Conservation (phyloP, 148 eudicot genomes). For the Vaccinium myrtillus region DNA sequence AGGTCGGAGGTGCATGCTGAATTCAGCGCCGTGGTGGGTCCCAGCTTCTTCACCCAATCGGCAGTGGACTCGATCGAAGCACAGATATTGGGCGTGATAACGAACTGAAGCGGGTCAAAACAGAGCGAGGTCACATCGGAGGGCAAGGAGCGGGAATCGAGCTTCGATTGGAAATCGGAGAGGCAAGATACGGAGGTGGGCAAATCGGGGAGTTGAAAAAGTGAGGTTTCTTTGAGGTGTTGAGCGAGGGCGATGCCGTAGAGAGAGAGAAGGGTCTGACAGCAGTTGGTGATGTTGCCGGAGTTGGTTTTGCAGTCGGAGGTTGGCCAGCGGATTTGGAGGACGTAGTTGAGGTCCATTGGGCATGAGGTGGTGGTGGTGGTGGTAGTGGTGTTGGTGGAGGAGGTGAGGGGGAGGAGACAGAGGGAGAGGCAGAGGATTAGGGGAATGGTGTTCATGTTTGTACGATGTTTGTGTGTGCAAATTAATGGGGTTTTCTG, state of each 20-base stretch:
- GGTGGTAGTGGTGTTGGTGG: conserved; percentile 6
- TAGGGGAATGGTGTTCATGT: neutral
- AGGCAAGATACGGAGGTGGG: conserved; percentile 56
- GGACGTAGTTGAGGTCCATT: conserved; percentile 42
- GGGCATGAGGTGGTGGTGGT: conserved; percentile 40
- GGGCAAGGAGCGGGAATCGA: conserved; percentile 41
- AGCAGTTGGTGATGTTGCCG: conserved; percentile 31
- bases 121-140: conserved; percentile 44
- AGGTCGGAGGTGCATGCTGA: conserved; percentile 46
- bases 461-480: neutral
- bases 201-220: conserved; percentile 49
- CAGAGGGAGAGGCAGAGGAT: conserved; percentile 5
- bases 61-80: conserved; percentile 51
- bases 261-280: conserved; percentile 64
- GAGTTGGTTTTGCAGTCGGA: conserved; percentile 32
- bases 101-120: conserved; percentile 60
- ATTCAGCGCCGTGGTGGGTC: conserved; percentile 42
- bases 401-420: neutral
- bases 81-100: conserved; percentile 42
- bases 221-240: conserved; percentile 47
- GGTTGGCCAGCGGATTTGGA: conserved; percentile 45
- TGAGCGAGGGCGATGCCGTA: conserved; percentile 54
- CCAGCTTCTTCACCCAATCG: conserved; percentile 58
- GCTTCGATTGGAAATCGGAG: conserved; percentile 48
- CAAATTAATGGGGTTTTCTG: too few relatives aligned